These are phyloP conservation scores for Penicillium sp. DNA, from an alignment of 2,329 filamentous ascomycete genomes.

Conservation along the genomic window DNA sequence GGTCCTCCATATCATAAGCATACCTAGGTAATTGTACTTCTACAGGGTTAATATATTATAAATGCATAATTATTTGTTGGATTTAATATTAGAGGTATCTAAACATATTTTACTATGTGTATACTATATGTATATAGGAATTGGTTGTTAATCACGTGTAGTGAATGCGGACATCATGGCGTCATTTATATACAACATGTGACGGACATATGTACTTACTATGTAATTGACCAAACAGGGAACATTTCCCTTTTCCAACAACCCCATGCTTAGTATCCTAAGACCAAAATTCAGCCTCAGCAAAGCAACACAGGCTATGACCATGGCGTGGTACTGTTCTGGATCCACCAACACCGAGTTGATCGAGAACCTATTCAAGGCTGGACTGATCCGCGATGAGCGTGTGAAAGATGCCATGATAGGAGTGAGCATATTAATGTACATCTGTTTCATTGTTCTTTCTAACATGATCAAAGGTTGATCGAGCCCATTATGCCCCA, in stretches of 20 bases:
- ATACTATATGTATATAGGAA: too few relatives aligned
- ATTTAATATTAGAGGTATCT: not conserved
- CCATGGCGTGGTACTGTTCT: conserved; percentile 88
- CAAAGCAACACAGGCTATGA: conserved; percentile 11
- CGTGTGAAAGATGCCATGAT: conserved; percentile 78
- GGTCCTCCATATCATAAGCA: too few relatives aligned
- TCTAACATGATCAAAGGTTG: conserved; percentile 58
- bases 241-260: too few relatives aligned
- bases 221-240: not conserved
- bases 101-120: too few relatives aligned
- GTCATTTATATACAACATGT: conserved; percentile 2
- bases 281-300: not conserved
- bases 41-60: not conserved
- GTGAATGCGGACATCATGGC: not conserved
- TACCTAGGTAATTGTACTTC: too few relatives aligned
- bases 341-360: conserved; percentile 72
- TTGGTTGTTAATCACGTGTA: not conserved
- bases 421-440: conserved; percentile 48
- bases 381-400: conserved; percentile 69
- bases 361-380: conserved; percentile 70
- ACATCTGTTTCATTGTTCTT: not conserved
- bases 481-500: conserved; percentile 81
- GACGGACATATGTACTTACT: not conserved
- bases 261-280: not conserved
- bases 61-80: not conserved